These are phyloP conservation scores for Penicillium pancosmium DNA, from an alignment of 495 filamentous ascomycete species.

Conservation along the genomic window DNA sequence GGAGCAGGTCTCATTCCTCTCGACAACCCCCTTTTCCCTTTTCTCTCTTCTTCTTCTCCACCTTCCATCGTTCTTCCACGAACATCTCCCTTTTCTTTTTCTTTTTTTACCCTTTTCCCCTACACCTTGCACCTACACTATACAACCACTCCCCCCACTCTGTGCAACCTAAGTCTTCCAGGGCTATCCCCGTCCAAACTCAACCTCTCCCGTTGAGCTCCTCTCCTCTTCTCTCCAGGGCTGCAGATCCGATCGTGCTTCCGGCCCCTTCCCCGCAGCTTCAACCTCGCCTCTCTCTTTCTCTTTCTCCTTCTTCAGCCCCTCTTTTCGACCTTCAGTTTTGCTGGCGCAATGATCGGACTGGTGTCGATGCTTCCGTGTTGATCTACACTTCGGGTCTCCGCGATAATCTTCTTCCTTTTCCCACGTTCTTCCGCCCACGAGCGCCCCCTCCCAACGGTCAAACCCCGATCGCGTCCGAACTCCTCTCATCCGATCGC, in stretches of 20 bases:
- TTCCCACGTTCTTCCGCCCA: constrained; percentile 38
- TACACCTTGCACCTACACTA: not conserved
- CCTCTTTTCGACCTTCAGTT: constrained; percentile 16
- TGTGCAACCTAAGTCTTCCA: too few relatives aligned
- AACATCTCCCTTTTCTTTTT: not conserved
- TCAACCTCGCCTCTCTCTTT: not conserved
- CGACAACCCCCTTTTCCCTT: not conserved
- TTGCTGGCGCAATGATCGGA: constrained; percentile 34
- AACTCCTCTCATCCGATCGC: not conserved
- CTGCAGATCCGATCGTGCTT: constrained; percentile 26
- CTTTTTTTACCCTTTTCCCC: not conserved
- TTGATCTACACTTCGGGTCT: constrained; percentile 39
- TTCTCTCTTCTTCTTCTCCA: constrained; percentile 4
- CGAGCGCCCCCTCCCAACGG: constrained; percentile 19
- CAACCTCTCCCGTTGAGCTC: not conserved
- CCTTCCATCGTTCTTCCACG: constrained; percentile 1
- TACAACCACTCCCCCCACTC: not conserved
- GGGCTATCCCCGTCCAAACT: too few relatives aligned
- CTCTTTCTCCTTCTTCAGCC: not conserved
- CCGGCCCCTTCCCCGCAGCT: constrained; percentile 23
- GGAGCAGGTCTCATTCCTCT: not conserved
- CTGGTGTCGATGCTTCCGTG: constrained; percentile 29
- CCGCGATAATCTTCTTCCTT: constrained; percentile 22
- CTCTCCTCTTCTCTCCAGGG: not conserved
- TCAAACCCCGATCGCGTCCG: constrained; percentile 9